Evolutionary conservation across 2,329 filamentous ascomycete genomes (phyloP).

Genomic region (Lasiodiplodia theobromae): DNA sequence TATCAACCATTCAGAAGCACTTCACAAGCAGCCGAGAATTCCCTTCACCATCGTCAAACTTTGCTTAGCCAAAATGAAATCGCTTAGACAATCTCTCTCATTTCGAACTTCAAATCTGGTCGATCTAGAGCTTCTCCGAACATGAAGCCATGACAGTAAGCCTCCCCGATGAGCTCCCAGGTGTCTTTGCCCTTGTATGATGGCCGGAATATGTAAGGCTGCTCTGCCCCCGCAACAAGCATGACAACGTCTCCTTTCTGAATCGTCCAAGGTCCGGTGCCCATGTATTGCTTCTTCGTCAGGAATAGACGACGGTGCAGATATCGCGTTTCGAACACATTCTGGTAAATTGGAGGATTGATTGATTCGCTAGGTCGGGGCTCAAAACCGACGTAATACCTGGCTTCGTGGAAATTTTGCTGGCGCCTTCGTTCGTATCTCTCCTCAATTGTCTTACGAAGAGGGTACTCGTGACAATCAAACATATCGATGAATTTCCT

Average conservation of each 20-base stretch:
- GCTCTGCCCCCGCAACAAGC: neutral
- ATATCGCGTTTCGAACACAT: neutral
- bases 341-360: neutral
- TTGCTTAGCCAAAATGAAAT: no score
- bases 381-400: neutral
- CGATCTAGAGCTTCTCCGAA: neutral
- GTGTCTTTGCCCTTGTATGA: neutral
- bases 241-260: neutral
- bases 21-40: no score
- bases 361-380: neutral
- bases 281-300: neutral
- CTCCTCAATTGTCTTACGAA: no score
- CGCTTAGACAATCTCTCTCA: neutral
- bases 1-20: no score
- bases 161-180: neutral
- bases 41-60: no score
- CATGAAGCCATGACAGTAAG: constrained; percentile 9
- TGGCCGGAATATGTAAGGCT: neutral
- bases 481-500: no score
- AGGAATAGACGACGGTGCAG: neutral
- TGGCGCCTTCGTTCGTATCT: no score
- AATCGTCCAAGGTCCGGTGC: neutral
- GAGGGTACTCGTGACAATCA: no score
- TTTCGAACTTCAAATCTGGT: neutral
- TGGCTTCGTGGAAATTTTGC: no score